These are phyloP conservation scores for Elsinoe fawcettii DNA, from an alignment of 2,329 filamentous ascomycete species.

Conservation along the genomic window DNA sequence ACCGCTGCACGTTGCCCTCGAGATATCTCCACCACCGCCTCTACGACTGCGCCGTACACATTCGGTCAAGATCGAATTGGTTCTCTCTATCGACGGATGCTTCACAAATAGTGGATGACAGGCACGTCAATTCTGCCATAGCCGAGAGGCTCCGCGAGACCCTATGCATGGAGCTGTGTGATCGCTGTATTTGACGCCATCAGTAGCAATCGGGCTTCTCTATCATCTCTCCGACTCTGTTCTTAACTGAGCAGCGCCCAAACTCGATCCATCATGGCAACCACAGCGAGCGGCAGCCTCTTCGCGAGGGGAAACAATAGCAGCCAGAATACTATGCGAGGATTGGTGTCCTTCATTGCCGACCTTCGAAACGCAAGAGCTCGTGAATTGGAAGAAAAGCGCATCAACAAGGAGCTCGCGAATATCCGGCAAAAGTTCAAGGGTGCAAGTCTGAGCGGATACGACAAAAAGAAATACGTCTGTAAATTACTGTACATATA, in stretches of 20 bases:
- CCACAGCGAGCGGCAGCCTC: constrained; percentile 25
- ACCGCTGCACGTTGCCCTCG: no score
- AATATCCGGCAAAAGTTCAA: constrained; percentile 99
- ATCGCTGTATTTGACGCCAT: background rate
- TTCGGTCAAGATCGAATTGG: background rate
- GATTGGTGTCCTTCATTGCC: constrained; percentile 95
- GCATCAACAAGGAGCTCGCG: constrained; percentile 98
- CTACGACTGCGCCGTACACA: background rate
- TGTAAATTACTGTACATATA: constrained; percentile 99
- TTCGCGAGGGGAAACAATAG: constrained; percentile 28
- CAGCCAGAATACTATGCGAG: constrained; percentile 39
- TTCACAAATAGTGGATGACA: background rate
- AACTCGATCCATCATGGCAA: constrained; percentile 7
- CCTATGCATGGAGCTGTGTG: constrained; percentile 3
- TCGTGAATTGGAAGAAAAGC: constrained; percentile 93
- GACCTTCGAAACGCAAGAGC: constrained; percentile 92
- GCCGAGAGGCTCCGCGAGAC: background rate
- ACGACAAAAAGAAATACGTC: constrained; percentile 99
- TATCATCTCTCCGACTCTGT: background rate
- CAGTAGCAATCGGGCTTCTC: background rate
- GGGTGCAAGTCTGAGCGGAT: constrained; percentile 75
- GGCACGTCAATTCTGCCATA: background rate
- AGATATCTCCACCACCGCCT: background rate
- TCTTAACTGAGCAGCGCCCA: no score
- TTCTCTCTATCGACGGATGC: background rate